These are phyloP conservation scores for Hyphopichia khmerensis DNA, from an alignment of 1,139 yeast species.

Conservation along the genomic window DNA sequence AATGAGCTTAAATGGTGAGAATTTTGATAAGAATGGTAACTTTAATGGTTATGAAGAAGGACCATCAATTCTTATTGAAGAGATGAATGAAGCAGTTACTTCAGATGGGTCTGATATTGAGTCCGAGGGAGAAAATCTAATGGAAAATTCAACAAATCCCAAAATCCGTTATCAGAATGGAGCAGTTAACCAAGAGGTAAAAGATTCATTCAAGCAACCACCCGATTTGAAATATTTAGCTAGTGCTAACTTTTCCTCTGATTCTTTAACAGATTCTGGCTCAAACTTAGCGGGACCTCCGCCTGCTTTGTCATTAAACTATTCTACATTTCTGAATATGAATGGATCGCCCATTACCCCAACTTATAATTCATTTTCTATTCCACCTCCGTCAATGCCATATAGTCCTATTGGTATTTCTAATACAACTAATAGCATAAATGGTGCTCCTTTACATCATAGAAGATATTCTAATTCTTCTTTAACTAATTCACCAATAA, in stretches of 20 bases:
- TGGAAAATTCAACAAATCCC: not conserved
- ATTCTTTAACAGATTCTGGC: conserved; percentile 25
- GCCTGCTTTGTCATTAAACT: not conserved
- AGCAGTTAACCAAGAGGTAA: too few relatives aligned
- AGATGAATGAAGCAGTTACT: not conserved
- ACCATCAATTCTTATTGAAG: conserved; percentile 1
- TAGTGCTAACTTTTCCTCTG: conserved; percentile 46
- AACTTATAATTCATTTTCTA: not conserved
- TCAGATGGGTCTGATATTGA: not conserved
- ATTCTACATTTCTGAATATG: not conserved
- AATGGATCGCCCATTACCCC: not conserved
- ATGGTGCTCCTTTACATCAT: conserved; percentile 6
- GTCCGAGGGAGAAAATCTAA: not conserved
- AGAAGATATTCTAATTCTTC: conserved; percentile 25
- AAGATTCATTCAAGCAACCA: conserved; percentile 2
- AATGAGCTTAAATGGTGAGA: not conserved
- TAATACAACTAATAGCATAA: conserved; percentile 7
- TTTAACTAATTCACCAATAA: conserved; percentile 21
- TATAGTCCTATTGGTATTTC: conserved; percentile 4
- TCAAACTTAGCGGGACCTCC: conserved; percentile 4
- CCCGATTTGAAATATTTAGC: conserved; percentile 17
- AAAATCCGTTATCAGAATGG: not conserved
- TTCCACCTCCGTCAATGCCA: conserved; percentile 1
- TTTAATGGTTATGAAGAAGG: not conserved
- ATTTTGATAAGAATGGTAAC: not conserved